Evolutionary conservation across 345 rosid species (phyloP).

Genomic region (Eucalyptus grandis): DNA sequence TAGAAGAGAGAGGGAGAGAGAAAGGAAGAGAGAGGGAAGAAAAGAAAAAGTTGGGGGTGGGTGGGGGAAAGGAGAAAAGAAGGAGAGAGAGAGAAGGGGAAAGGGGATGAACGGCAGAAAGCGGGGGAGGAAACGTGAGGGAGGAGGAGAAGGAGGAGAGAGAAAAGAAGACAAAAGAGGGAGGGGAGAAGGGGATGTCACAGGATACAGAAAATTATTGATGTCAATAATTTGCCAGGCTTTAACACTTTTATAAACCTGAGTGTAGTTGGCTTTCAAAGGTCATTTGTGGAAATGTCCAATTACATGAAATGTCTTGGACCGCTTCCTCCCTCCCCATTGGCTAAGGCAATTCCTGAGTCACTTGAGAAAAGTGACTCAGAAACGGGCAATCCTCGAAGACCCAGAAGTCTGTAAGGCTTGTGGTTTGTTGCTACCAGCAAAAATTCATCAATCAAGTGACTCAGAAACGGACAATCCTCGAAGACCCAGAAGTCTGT

Average conservation of each 20-base stretch:
- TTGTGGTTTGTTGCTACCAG: neutral
- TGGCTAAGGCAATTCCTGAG: neutral
- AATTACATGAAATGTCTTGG: neutral
- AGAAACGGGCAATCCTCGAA: neutral
- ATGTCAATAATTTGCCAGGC: neutral
- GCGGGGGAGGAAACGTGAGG: too few species aligned
- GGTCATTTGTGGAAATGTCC: neutral
- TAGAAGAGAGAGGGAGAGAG: too few species aligned
- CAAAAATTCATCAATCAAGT: neutral
- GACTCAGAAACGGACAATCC: neutral
- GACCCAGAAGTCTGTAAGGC: neutral
- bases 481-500: neutral
- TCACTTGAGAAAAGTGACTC: neutral
- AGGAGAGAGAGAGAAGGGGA: too few species aligned
- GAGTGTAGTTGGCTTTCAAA: neutral
- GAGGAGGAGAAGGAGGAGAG: too few species aligned
- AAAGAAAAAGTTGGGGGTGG: too few species aligned
- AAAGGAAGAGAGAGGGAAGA: too few species aligned
- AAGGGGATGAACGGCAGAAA: too few species aligned
- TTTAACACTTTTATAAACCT: neutral
- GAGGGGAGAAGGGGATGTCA: too few species aligned
- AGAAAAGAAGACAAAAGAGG: too few species aligned
- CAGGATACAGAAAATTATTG: neutral
- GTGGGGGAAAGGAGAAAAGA: too few species aligned
- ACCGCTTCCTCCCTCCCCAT: neutral